Base-by-base conservation (phyloP, 1,284 basidiomycete genomes). In the Cryptococcus sp. region DNA sequence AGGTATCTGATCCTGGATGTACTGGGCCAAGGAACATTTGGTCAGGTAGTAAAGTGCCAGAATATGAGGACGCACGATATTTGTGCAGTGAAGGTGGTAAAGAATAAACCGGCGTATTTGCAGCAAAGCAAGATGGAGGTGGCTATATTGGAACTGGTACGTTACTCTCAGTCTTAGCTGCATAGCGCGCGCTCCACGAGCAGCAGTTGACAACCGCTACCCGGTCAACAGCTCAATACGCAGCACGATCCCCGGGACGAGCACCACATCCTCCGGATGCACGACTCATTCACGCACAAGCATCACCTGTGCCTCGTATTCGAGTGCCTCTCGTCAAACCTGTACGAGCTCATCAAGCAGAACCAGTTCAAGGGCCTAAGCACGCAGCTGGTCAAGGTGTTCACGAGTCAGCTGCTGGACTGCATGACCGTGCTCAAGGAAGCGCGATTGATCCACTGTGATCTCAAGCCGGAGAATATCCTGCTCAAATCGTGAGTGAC, bases 101-200 rank as follows among this genome's bases (percentile, higher is more conserved):
- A 98, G 82, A 98, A 98, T 79, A 98, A 98, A 78, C 95, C 95
- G 2, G 95, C 95, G 0, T 98, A 98, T 79, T 94, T 97, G 78
- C 96, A 98, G 73, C 95, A 98, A 80, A 92, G 89, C 78, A 98
- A 97, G 89, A 98, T 98, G 95, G 96, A 98, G 77, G 96, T 98
- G 23, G 97, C 94, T 0, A 98, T 98, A 63, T 81, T 98, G 49
- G 91, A 98, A 72, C 81, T 97, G 78, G 91, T 93, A 57, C 63
- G 88, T 82, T n/a, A n/a, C n/a, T n/a, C n/a, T n/a, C n/a, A n/a
- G n/a, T n/a, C n/a, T n/a, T n/a, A n/a, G n/a, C 43, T 11, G 12
- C 44, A 8, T 15, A 38, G 24, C 46, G 21, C 46, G 21, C 40
- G 12, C 36, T 18, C n/a, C n/a, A n/a, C 13, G 43, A 28, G 15